Percentiles rank a stretch among this genome's conserved stretches.
phyloP scores from a whole-genome alignment of 31 red algal species.

The Odonthalia washingtoniensis region DNA sequence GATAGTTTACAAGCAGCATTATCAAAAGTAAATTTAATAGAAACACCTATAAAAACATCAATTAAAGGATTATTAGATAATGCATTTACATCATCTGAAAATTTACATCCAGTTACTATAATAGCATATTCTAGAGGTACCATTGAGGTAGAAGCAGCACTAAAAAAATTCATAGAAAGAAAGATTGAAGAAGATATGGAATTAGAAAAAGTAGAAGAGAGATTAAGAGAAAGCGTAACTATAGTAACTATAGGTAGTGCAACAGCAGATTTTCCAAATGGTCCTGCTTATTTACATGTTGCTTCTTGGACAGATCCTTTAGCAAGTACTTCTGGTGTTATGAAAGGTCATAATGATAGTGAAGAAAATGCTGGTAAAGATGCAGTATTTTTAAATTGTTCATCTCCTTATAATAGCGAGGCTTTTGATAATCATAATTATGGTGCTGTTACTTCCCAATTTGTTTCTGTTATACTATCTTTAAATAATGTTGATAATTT shows the following conservation, averaged over 20 bases:
- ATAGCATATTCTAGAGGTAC: conserved; percentile 57
- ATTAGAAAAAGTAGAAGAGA: not conserved
- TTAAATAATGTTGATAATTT: conserved; percentile 9
- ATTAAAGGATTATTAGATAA: conserved; percentile 9
- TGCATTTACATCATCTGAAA: not conserved
- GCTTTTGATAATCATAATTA: conserved; percentile 66
- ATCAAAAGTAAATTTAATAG: conserved; percentile 42
- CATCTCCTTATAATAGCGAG: conserved; percentile 43
- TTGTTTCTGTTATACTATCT: conserved; percentile 19
- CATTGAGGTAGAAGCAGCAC: conserved; percentile 49
- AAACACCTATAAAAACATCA: conserved; percentile 45
- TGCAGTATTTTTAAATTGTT: conserved; percentile 52
- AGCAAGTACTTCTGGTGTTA: conserved; percentile 25
- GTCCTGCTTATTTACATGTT: conserved; percentile 64
- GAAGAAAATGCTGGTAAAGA: conserved; percentile 39
- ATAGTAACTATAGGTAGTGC: conserved; percentile 49
- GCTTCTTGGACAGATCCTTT: conserved; percentile 48
- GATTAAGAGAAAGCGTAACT: conserved; percentile 36
- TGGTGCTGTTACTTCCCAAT: conserved; percentile 49
- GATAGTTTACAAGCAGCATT: conserved; percentile 51
- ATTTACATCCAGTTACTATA: conserved; percentile 35
- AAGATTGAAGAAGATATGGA: not conserved
- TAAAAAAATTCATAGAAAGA: conserved; percentile 16
- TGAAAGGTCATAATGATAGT: not conserved
- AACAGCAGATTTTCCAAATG: conserved; percentile 37